Percentiles rank a stretch among this genome's conserved stretches.
These are phyloP conservation scores for Mortierella sp. DNA, from an alignment of 371 early-diverging fungal genomes.

Conservation along the genomic window DNA sequence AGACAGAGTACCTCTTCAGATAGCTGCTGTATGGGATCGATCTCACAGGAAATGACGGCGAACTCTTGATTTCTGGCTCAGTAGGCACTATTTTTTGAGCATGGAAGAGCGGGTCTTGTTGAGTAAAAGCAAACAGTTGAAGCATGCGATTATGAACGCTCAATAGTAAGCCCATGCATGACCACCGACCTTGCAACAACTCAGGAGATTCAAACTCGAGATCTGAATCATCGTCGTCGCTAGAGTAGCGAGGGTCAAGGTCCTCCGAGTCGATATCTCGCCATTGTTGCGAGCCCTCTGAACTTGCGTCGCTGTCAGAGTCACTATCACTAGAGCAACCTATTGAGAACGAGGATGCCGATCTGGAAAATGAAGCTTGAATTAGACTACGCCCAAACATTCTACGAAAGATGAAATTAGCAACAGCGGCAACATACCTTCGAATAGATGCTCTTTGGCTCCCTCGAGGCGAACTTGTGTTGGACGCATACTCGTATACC, in stretches of 20 bases:
- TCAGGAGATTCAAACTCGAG: slow-evolving; percentile 26
- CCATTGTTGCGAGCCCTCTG: slow-evolving; percentile 25
- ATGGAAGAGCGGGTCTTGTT: background rate
- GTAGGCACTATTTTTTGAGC: slow-evolving; percentile 6
- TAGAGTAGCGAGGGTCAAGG: slow-evolving; percentile 32
- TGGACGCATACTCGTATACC: slow-evolving; percentile 33
- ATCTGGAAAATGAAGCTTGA: slow-evolving; percentile 9
- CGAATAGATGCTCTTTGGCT: slow-evolving; percentile 12
- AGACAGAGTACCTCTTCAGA: slow-evolving; percentile 68
- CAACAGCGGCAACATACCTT: slow-evolving; percentile 14
- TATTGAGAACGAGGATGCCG: slow-evolving; percentile 43
- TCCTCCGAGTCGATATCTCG: slow-evolving; percentile 42
- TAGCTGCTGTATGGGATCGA: slow-evolving; percentile 82
- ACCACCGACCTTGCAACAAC: slow-evolving; percentile 14
- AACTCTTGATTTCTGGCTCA: slow-evolving; percentile 29
- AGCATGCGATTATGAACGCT: background rate
- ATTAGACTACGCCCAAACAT: background rate
- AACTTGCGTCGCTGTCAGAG: slow-evolving; percentile 26
- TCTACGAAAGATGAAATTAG: background rate
- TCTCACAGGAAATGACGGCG: slow-evolving; percentile 58
- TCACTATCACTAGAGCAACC: slow-evolving; percentile 23
- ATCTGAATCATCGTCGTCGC: slow-evolving; percentile 29
- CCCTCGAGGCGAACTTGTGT: slow-evolving; percentile 5
- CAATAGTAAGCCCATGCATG: background rate
- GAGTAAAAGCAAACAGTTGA: background rate